Base-by-base conservation (phyloP, 305 asterid species). In the Fraxinus angustifolia region DNA sequence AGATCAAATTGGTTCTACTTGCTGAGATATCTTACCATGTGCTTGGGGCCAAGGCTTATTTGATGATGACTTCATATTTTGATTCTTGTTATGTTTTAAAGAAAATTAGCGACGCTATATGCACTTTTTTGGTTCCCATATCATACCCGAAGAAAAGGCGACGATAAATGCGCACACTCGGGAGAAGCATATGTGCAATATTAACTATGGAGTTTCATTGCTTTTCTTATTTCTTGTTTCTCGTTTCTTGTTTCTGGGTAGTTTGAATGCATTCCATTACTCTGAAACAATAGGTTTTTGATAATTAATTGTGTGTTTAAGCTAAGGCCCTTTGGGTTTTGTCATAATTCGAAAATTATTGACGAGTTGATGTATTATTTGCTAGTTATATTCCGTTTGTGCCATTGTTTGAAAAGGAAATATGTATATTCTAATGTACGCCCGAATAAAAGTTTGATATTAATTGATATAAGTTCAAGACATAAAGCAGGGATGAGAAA, bases 1-100 rank as follows among this genome's bases (percentile, higher is more conserved):
- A 72, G 85, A 78, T 75, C 74, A 50, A 53, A 30, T n/a, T 71
- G 73, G 76, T 83, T 56, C 42, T 34, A 83, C 76, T 78, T 77
- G 77, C 71, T 82, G 76, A 85, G 73, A 19, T 60, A 60, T 60
- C 0, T 6, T 21, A 58, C 70, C 30, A 60, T 19, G 70, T 21
- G 28, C 30, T 60, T 6, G 70, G 8, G 68, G 30, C 68, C 30
- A 19, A 58, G 68, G 8, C 30, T 62, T 58, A 6, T 19, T 42
- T 10, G 50, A 11, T 62, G 33, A 19, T 62, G 33, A 23, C 33
- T 62, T 60, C 10, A 1, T 62, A 65, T 26, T 26, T 65, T 23
- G 17, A 65, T 8, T 23, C 17, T 65, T 23, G 34, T 65, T 65
- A 17, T 3, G 34, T 65, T 8, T 65, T 65, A 65, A 65, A 26